Evolutionary conservation across 495 filamentous ascomycete genomes (phyloP).

Genomic region (Talaromyces nanjingensis): DNA sequence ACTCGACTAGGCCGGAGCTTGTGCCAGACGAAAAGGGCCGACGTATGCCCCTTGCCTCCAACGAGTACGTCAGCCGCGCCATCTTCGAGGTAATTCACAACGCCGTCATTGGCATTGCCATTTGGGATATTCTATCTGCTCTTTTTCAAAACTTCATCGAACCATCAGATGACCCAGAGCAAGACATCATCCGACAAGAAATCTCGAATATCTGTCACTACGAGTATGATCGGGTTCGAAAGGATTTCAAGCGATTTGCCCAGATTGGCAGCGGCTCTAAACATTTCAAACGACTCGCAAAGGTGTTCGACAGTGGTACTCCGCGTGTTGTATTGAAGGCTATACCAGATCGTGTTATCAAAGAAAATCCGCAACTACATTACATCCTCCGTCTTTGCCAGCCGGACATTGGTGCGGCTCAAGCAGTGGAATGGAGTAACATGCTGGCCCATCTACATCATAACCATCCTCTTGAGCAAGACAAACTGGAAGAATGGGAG

Average conservation of each 20-base stretch:
- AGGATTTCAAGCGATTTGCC: constrained; percentile 21
- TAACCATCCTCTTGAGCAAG: constrained; percentile 9
- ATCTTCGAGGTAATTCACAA: constrained; percentile 28
- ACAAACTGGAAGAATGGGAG: constrained; percentile 16
- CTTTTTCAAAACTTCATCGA: constrained; percentile 22
- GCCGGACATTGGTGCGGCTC: constrained; percentile 9
- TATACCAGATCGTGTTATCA: constrained; percentile 20
- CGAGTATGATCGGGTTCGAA: constrained; percentile 24
- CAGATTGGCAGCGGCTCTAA: constrained; percentile 17
- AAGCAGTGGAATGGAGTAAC: constrained; percentile 19
- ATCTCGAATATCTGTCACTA: constrained; percentile 28
- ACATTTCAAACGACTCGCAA: constrained; percentile 26
- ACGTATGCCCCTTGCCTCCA: constrained; percentile 15
- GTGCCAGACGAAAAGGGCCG: constrained; percentile 28
- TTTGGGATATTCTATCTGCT: constrained; percentile 28
- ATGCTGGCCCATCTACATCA: constrained; percentile 19
- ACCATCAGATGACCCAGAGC: constrained; percentile 14
- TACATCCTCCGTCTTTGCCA: constrained; percentile 29
- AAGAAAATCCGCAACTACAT: constrained; percentile 17
- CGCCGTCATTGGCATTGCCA: constrained; percentile 17
- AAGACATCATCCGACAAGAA: constrained; percentile 25
- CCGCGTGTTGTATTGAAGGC: constrained; percentile 22
- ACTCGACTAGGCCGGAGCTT: constrained; percentile 25
- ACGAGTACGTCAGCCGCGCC: constrained; percentile 25
- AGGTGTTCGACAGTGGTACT: constrained; percentile 21